Evolutionary conservation across 495 filamentous ascomycete genomes (phyloP), one percentile per base, ranked within the genome.

Genomic region (Trichodelitschia bisporula): DNA sequence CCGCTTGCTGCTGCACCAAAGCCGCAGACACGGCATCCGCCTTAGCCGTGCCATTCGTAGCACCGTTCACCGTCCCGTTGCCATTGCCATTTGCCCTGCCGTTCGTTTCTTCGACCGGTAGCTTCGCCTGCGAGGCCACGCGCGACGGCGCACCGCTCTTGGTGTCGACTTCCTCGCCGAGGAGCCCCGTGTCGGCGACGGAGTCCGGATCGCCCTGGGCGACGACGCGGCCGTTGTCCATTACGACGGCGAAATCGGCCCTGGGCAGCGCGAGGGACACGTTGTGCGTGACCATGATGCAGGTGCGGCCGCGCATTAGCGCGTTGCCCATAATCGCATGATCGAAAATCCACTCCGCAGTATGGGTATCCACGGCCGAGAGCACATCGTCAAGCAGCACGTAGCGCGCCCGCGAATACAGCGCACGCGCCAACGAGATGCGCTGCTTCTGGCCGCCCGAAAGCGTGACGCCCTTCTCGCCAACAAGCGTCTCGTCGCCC

Each of bases 371-470:
- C n/a, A 99, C 86, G 12, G 86, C 86, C 44, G 83, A 93, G 29
- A 99, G 61, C 39, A 89, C 92, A 50, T 99, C 86, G 45, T 99
- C 86, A 18, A 99, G 55, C 3, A 99, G 62, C 9, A 99, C 48
- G 48, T 99, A 84, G 26, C 69, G 67, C 11, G 82, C 84, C 49
- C 73, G 79, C 36, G 77, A 89, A 48, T 99, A 99, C 10, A 99
- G 56, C 1, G 89, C 86, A 38, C 86, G 67, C 11, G 86, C 86
- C 15, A 99, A 59, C 16, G 89, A 95, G 19, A 99, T 93, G 33
- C 86, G 69, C 52, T 99, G 86, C 51, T 99, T 99, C 50, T 99
- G 86, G 3, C 86, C 86, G 36, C 89, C 89, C 9, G 89, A 99
- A 16, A 99, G 60, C 28, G 83, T 79, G 37, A 99, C 91, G 23